Base-by-base conservation (phyloP, 1,139 yeast genomes). In the Candida glucosophila region DNA sequence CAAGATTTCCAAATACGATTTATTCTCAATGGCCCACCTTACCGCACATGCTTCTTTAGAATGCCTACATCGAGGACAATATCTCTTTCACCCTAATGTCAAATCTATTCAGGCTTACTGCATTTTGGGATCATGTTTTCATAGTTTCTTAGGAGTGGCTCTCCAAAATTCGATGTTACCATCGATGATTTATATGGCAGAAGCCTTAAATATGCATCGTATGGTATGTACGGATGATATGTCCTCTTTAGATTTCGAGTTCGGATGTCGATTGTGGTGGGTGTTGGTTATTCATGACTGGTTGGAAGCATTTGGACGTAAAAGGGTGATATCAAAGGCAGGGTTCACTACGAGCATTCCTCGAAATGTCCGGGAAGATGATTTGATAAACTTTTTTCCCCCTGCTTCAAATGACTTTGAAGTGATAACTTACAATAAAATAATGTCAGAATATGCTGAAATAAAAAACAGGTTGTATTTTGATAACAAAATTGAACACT, bases 241-340 rank as follows among this genome's bases (percentile, higher is more conserved):
- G 18, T 27, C 30, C 22, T 28, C 34, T 25, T 25, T 39, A 14
- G 49, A 48, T 15, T 33, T 42, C 15, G 55, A 51, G 22, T 26
- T 50, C 10, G 44, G 50, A 19, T 37, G 53, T 14, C 22, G 54
- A 15, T 36, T 49, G n/a, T 53, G 59, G 55, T 56, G 60, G 61
- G 22, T 44, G 2, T 36, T 55, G 14, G 43, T 53, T 5, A 42
- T 40, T 9, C 32, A 44, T 16, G 63, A 57, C 32, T 57, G 63
- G 63, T 39, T 43, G 20, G 58, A 56, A 25, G 52, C 44, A 22
- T 34, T 40, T 15, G 47, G 44, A 20, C 29, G 56, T 12, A 36
- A 37, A 20, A 35, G 46, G 1, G 24, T 46, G 13, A 41, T 55
- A 8, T 31, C 37, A 5, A 25, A 36, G 4, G 30, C 29, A 9